A percentile compares a stretch with the other conserved stretches of the same genome.
phyloP scores from a whole-genome alignment of 106 monocot genomes.

The Dendrobium catenatum region DNA sequence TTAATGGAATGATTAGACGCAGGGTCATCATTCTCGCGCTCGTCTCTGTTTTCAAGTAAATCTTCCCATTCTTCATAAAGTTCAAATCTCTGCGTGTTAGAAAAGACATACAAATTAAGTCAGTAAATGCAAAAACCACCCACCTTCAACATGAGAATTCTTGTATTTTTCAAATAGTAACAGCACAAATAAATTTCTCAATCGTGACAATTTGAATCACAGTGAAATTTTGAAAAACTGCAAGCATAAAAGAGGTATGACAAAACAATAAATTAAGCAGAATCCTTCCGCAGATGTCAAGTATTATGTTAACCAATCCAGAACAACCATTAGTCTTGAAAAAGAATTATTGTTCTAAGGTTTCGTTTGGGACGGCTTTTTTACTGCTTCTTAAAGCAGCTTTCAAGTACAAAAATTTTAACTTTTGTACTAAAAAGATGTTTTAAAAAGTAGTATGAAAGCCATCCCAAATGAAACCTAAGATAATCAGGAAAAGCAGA shows the following conservation, averaged over 20 bases:
- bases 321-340: not conserved
- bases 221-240: not conserved
- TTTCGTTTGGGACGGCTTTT: too few relatives aligned
- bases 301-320: not conserved
- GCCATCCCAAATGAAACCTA: not conserved
- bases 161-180: not conserved
- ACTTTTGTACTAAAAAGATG: too few relatives aligned
- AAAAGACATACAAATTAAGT: not conserved
- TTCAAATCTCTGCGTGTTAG: conserved; percentile 4
- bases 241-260: not conserved
- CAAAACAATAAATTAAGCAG: too few relatives aligned
- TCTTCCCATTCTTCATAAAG: conserved; percentile 1
- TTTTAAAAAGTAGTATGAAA: too few relatives aligned
- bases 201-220: not conserved
- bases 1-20: not conserved
- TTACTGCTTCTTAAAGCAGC: too few relatives aligned
- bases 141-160: not conserved
- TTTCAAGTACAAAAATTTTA: too few relatives aligned
- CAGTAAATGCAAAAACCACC: not conserved
- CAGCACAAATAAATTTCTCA: not conserved
- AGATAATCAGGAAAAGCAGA: not conserved
- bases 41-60: not conserved
- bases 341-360: not conserved
- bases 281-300: not conserved
- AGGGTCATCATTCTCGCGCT: not conserved